phyloP scores from a whole-genome alignment of 2,329 filamentous ascomycete species.

The Xylaria multiplex region DNA sequence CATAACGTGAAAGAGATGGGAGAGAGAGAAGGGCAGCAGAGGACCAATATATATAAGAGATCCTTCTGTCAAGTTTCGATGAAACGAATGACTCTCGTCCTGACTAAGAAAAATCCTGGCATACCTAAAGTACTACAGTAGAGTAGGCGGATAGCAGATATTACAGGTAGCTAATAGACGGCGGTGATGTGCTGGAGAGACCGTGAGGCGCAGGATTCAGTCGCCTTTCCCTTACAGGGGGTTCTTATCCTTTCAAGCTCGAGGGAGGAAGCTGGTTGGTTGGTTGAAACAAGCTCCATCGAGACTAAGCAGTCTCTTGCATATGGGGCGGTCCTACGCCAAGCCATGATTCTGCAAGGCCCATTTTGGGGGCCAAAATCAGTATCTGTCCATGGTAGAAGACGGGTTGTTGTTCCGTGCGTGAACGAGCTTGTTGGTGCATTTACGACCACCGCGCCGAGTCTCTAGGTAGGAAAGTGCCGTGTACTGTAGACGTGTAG shows the following conservation, averaged over 20 bases:
- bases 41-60: slow-evolving; percentile 13
- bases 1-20: not conserved
- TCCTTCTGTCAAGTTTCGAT: not conserved
- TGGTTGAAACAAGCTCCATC: slow-evolving; percentile 22
- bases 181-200: slow-evolving; percentile 24
- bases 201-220: slow-evolving; percentile 36
- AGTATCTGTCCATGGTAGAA: not conserved
- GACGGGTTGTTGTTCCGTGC: slow-evolving; percentile 15
- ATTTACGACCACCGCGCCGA: slow-evolving; percentile 26
- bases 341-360: slow-evolving; percentile 36
- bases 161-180: not conserved
- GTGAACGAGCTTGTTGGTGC: slow-evolving; percentile 28
- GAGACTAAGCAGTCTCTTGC: slow-evolving; percentile 24
- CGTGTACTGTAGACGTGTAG: slow-evolving; percentile 11
- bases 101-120: slow-evolving; percentile 18
- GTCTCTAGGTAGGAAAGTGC: not conserved
- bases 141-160: not conserved
- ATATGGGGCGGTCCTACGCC: slow-evolving; percentile 18
- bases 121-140: not conserved
- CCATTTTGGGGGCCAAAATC: slow-evolving; percentile 31
- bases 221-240: slow-evolving; percentile 23
- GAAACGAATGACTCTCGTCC: slow-evolving; percentile 3
- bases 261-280: slow-evolving; percentile 32
- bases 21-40: not conserved
- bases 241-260: slow-evolving; percentile 18